phyloP scores from a whole-genome alignment of 2,329 filamentous ascomycete genomes.

The Scedosporium minutisporum region DNA sequence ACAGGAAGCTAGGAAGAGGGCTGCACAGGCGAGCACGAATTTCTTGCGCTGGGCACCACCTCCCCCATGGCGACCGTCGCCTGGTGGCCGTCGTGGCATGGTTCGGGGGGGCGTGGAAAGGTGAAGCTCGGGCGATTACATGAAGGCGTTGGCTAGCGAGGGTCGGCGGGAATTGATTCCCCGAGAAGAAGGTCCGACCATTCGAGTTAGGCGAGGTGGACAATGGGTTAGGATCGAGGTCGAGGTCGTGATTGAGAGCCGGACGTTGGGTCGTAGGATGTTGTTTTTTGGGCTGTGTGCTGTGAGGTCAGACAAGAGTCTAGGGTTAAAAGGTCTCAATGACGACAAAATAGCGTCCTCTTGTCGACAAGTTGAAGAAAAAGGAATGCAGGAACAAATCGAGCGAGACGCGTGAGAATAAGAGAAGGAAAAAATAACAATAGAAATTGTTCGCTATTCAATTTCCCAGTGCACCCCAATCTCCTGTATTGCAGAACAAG shows the following conservation, averaged over 20 bases:
- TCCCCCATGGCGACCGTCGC: constrained; percentile 35
- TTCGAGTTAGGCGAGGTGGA: background rate
- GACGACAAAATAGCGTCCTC: background rate
- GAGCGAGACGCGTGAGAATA: background rate
- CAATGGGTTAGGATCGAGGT: background rate
- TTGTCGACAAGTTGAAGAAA: background rate
- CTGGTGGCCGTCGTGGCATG: constrained; percentile 57
- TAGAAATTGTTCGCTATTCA: background rate
- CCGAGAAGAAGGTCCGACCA: background rate
- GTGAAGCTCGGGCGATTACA: constrained; percentile 3
- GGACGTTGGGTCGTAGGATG: too few species aligned
- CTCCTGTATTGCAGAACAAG: background rate
- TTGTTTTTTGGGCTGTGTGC: background rate
- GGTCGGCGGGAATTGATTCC: background rate
- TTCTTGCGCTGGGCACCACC: constrained; percentile 34
- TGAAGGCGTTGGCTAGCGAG: background rate
- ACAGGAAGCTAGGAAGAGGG: constrained; percentile 48
- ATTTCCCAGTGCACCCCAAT: too few species aligned
- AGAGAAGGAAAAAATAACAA: background rate
- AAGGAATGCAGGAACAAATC: background rate
- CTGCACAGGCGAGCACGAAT: constrained; percentile 41
- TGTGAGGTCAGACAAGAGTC: too few species aligned
- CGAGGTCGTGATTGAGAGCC: background rate
- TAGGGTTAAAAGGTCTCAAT: background rate
- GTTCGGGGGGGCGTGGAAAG: background rate